Evolutionary conservation across 345 rosid genomes (phyloP).

Genomic region (Chamaenerion angustifolium): DNA sequence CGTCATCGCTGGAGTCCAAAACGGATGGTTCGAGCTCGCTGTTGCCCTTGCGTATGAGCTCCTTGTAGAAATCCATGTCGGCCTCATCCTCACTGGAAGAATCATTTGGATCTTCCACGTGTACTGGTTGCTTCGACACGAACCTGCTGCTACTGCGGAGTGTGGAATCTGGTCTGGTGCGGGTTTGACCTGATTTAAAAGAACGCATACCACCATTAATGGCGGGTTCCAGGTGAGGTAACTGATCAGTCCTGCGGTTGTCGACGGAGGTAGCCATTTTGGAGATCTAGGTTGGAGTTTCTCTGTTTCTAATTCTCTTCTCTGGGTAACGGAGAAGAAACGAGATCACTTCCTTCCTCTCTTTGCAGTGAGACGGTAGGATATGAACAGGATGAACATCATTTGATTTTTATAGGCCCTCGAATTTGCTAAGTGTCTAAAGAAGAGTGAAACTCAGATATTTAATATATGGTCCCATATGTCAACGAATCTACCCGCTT

Average conservation of each 20-base stretch:
- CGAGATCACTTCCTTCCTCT: too few relatives aligned
- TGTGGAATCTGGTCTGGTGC: conserved; percentile 30
- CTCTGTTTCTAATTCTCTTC: too few relatives aligned
- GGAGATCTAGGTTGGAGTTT: too few relatives aligned
- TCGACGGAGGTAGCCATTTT: conserved; percentile 73
- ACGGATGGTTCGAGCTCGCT: conserved; percentile 57
- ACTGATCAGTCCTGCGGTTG: conserved; percentile 43
- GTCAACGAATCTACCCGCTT: too few relatives aligned
- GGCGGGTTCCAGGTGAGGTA: conserved; percentile 28
- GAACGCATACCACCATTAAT: conserved; percentile 41
- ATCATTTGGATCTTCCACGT: conserved; percentile 27
- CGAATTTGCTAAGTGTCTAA: too few relatives aligned
- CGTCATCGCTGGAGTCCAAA: conserved; percentile 55
- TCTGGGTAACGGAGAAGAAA: too few relatives aligned
- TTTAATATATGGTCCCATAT: too few relatives aligned
- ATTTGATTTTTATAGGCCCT: too few relatives aligned
- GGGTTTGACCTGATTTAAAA: conserved; percentile 28
- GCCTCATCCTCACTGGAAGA: conserved; percentile 26
- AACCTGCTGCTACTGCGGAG: conserved; percentile 8
- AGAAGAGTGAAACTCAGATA: too few relatives aligned
- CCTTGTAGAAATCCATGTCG: conserved; percentile 22
- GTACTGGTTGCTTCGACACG: conserved; percentile 5
- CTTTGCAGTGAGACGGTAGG: too few relatives aligned
- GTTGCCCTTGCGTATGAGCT: conserved; percentile 33
- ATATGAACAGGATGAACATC: too few relatives aligned